These are phyloP conservation scores for Pterothamnion heteromorphum DNA, from an alignment of 31 red algal species.

Conservation along the genomic window DNA sequence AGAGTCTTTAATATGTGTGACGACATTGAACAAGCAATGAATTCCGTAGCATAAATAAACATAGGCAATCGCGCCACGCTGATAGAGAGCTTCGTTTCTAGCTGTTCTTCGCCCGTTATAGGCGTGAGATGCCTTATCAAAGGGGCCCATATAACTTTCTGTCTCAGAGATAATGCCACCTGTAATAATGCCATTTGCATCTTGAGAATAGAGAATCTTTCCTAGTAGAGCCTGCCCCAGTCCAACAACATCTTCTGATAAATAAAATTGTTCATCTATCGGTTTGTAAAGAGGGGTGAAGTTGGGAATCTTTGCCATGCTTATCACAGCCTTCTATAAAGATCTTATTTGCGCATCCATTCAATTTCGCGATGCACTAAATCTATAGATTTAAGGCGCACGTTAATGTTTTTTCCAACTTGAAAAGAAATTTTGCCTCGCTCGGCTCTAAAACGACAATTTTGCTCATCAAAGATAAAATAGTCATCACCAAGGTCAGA, in stretches of 20 bases:
- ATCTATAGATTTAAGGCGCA: no score
- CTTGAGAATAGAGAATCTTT: neutral
- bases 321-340: no score
- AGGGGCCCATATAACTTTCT: constrained; percentile 25
- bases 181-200: neutral
- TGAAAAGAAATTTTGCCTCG: no score
- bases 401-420: no score
- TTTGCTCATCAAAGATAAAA: no score
- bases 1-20: neutral
- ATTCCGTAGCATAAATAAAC: constrained; percentile 9
- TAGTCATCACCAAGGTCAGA: no score
- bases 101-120: constrained; percentile 6
- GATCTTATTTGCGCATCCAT: no score
- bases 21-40: constrained; percentile 34
- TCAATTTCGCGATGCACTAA: no score
- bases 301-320: no score
- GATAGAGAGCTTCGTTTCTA: neutral
- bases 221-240: neutral
- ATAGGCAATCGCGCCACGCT: neutral
- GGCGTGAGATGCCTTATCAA: constrained; percentile 36
- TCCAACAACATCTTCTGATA: neutral
- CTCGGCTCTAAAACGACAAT: no score
- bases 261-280: neutral
- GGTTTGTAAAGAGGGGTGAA: no score
- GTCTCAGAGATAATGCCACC: constrained; percentile 14